A percentile compares a stretch with the other conserved stretches of the same genome.
Conservation (phyloP, 2,329 filamentous ascomycete species). For the Ramichloridium luteum region DNA sequence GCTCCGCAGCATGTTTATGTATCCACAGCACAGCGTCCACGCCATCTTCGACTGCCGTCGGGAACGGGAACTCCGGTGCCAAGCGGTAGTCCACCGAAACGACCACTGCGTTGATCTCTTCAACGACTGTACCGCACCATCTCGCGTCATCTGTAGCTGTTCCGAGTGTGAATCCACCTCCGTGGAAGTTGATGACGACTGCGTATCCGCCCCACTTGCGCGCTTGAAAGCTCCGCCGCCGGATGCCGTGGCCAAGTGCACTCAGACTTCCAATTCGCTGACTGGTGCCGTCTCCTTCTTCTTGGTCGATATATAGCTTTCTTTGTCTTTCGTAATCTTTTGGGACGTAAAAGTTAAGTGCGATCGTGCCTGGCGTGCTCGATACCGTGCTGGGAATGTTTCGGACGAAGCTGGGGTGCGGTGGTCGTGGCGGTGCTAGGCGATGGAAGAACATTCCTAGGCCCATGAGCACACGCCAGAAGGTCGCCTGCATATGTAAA, state of each 20-base stretch:
- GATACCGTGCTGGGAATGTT: conserved; percentile 41
- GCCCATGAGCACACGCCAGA: conserved; percentile 56
- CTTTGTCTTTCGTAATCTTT: conserved; percentile 32
- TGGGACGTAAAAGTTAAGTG: conserved; percentile 51
- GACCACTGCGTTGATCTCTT: conserved; percentile 45
- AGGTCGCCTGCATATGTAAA: conserved; percentile 49
- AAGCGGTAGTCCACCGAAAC: conserved; percentile 50
- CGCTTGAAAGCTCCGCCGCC: conserved; percentile 22
- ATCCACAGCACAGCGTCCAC: conserved; percentile 50
- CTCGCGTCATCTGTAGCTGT: conserved; percentile 48
- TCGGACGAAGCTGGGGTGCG: conserved; percentile 47
- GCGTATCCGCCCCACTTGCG: conserved; percentile 36
- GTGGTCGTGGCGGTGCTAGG: conserved; percentile 48
- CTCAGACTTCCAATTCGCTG: conserved; percentile 7
- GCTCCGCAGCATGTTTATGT: conserved; percentile 41
- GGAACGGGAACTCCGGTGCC: conserved; percentile 50
- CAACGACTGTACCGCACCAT: conserved; percentile 46
- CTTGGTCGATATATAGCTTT: conserved; percentile 8
- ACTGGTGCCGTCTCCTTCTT: conserved; percentile 6
- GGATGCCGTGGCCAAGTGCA: conserved; percentile 13
- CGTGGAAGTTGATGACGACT: conserved; percentile 52
- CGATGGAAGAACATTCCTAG: conserved; percentile 59
- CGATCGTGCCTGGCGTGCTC: conserved; percentile 35
- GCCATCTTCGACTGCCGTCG: conserved; percentile 51
- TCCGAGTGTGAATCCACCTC: conserved; percentile 51